Conservation (phyloP, 331 rosid genomes). For the Acacia pycnantha region DNA sequence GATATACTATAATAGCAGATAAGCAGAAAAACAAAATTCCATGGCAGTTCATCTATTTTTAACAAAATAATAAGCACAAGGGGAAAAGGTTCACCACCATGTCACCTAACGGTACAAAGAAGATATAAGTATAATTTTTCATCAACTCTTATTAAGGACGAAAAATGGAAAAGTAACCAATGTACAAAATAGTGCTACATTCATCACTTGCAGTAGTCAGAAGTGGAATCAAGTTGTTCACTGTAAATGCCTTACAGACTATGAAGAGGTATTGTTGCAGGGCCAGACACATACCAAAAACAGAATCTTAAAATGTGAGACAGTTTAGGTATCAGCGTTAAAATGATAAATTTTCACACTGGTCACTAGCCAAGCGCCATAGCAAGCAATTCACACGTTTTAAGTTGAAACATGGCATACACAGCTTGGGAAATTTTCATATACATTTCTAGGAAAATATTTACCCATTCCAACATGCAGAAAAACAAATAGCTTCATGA, state of each 20-base stretch:
- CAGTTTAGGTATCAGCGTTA: not conserved
- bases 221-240: conserved; percentile 8
- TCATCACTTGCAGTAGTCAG: not conserved
- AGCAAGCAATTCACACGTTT: not conserved
- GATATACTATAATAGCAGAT: not conserved
- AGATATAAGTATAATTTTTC: not conserved
- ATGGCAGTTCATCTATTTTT: not conserved
- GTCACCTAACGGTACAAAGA: not conserved
- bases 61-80: not conserved
- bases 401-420: not conserved
- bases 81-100: not conserved
- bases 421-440: not conserved
- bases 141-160: not conserved
- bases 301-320: not conserved
- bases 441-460: not conserved
- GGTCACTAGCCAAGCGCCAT: not conserved
- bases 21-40: not conserved
- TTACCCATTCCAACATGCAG: not conserved
- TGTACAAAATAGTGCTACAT: not conserved
- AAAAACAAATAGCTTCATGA: not conserved
- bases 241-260: not conserved
- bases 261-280: conserved; percentile 4
- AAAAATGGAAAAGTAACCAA: not conserved
- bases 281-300: not conserved
- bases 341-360: conserved; percentile 1